These are phyloP conservation scores for Hypomontagnella monticulosa DNA, from an alignment of 495 filamentous ascomycete genomes.

Conservation along the genomic window DNA sequence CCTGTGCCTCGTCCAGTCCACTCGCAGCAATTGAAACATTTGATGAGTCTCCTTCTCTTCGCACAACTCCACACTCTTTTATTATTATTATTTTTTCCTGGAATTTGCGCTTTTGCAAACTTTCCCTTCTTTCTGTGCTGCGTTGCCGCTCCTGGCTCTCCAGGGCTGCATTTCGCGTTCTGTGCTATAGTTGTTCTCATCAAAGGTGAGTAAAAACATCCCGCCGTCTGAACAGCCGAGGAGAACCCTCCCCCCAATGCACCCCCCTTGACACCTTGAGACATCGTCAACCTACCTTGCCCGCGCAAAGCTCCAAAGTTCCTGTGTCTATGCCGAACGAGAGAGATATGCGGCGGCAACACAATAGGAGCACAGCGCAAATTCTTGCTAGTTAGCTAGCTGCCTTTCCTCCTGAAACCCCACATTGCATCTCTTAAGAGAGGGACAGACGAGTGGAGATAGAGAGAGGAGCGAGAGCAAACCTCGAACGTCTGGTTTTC, in stretches of 20 bases:
- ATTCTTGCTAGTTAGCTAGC: conserved; percentile 2
- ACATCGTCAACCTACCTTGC: conserved; percentile 37
- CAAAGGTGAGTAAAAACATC: conserved; percentile 42
- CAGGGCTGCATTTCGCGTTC: conserved; percentile 49
- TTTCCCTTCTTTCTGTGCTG: conserved; percentile 27
- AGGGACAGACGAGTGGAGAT: not conserved
- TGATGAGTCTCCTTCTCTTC: conserved; percentile 45
- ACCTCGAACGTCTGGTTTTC: conserved; percentile 3
- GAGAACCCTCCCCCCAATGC: conserved; percentile 22
- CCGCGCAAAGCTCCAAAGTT: conserved; percentile 21
- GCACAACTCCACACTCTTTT: conserved; percentile 52
- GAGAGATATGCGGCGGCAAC: conserved; percentile 30
- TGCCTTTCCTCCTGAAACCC: conserved; percentile 20
- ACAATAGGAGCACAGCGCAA: conserved; percentile 26
- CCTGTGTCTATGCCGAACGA: conserved; percentile 24
- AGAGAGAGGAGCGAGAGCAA: not conserved
- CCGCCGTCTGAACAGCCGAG: conserved; percentile 33
- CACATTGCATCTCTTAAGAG: conserved; percentile 7
- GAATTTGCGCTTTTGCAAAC: conserved; percentile 34
- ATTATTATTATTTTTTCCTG: conserved; percentile 41
- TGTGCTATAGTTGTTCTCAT: conserved; percentile 51
- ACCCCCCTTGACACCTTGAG: conserved; percentile 31
- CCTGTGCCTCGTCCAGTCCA: conserved; percentile 44
- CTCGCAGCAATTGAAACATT: conserved; percentile 48
- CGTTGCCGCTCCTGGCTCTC: conserved; percentile 53